phyloP scores from a whole-genome alignment of 2,329 filamentous ascomycete species.

The Dendryphion nanum region DNA sequence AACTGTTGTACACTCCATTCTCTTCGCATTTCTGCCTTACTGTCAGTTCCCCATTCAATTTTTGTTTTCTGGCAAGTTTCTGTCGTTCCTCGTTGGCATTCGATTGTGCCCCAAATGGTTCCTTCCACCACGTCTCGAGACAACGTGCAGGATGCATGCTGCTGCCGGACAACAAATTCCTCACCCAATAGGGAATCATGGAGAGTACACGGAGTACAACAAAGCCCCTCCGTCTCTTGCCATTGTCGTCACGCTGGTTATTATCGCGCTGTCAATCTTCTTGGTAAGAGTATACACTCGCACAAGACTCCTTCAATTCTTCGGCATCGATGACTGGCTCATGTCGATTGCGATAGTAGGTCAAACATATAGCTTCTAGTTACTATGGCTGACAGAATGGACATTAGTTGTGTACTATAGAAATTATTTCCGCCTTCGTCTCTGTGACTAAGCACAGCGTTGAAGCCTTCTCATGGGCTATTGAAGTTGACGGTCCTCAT shows the following conservation, averaged over 20 bases:
- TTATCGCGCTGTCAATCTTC: conserved; percentile 42
- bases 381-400: background rate
- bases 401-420: background rate
- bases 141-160: too few species aligned
- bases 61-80: too few species aligned
- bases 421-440: background rate
- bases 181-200: too few species aligned
- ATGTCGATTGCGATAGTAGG: conserved; percentile 42
- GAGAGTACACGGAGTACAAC: conserved; percentile 34
- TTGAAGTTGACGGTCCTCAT: background rate
- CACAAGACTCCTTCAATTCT: conserved; percentile 45
- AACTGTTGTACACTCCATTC: too few species aligned
- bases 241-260: conserved; percentile 42
- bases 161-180: too few species aligned
- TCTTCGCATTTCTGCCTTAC: too few species aligned
- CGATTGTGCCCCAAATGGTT: too few species aligned
- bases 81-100: too few species aligned
- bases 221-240: conserved; percentile 38
- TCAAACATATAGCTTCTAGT: conserved; percentile 9
- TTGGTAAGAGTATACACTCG: conserved; percentile 47
- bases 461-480: background rate
- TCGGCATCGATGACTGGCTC: conserved; percentile 51
- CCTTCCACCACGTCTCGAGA: too few species aligned
- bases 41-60: too few species aligned
- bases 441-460: background rate